Percentiles rank a stretch among this genome's conserved stretches.
phyloP scores from a whole-genome alignment of 805 yeast species.

The Zygosaccharomyces lentus region DNA sequence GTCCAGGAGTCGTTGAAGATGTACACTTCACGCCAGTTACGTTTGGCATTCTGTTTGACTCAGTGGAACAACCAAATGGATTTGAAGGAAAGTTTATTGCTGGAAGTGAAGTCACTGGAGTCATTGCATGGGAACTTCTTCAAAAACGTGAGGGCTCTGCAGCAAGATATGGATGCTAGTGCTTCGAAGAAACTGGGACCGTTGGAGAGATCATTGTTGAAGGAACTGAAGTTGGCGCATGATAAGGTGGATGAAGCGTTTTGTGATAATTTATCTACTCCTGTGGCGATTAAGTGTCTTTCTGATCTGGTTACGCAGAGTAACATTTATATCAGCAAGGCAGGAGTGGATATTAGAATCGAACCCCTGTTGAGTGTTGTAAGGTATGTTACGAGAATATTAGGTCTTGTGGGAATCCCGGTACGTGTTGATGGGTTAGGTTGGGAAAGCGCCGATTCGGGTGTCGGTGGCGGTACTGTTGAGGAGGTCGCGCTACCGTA shows the following conservation, averaged over 20 bases:
- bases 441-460: conserved; percentile 53
- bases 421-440: conserved; percentile 69
- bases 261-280: conserved; percentile 84
- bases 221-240: conserved; percentile 49
- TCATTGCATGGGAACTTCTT: conserved; percentile 75
- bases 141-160: conserved; percentile 78
- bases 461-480: conserved; percentile 23
- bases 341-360: conserved; percentile 48
- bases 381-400: conserved; percentile 64
- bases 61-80: conserved; percentile 93
- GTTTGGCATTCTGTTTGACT: conserved; percentile 85
- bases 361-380: conserved; percentile 66
- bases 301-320: conserved; percentile 64
- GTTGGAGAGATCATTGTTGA: conserved; percentile 53
- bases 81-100: conserved; percentile 75
- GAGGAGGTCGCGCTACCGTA: conserved; percentile 80
- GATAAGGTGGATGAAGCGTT: conserved; percentile 66
- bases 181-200: conserved; percentile 58
- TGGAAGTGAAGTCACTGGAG: conserved; percentile 76
- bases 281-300: conserved; percentile 61
- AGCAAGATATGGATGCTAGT: conserved; percentile 60
- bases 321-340: conserved; percentile 67
- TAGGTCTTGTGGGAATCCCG: conserved; percentile 72
- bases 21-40: conserved; percentile 74
- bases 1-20: conserved; percentile 79